Base-by-base conservation (phyloP, 306 rosid genomes). In the Pyrus betulifolia region DNA sequence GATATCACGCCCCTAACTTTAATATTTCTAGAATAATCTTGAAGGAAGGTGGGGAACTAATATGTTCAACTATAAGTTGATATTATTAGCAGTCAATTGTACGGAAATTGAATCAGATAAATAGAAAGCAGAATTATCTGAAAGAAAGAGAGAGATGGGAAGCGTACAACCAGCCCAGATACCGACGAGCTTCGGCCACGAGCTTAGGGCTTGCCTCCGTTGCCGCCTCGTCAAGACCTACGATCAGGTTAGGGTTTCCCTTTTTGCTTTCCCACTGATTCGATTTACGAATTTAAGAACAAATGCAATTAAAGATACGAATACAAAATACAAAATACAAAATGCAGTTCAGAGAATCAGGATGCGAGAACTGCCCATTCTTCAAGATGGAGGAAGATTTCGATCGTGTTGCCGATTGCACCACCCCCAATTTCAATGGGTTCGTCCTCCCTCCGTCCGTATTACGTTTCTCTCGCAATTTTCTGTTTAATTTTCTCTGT, bases 201-300 rank as follows among this genome's bases (percentile, higher is more conserved):
- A 92, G 82, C 87, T 94, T 64, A 77, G 96, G 75, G 97, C 98
- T 79, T 94, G 98, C 80, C 98, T 94, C 72, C 98, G 98, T 63
- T 94, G 98, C 76, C 98, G 97, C 77, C 97, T 94, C 31, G 93
- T 92, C 83, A 94, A 94, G 89, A 94, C 98, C 84, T 94, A 94
- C 51, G 98, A 94, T 75, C 98, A 92, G 98, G 98, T 93, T 15
- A 17, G 35, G 21, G 30, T 23, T 28, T 51, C 54, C 27, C 46
- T 22, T 38, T 33, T 25, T 6, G 5, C 14, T 42, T 46, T 60
- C 2, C 25, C 27, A 11, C 63, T 1, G 44, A 51, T 49, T 61
- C 6, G 21, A 52, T 17, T 52, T 17, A 52, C 21, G 58, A 19
- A 42, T 42, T 58, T 71, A 3, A 19, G 18, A 12, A 6, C 28